These are phyloP conservation scores for Primulina eburnea DNA, from an alignment of 257 asterid genomes.

Conservation along the genomic window DNA sequence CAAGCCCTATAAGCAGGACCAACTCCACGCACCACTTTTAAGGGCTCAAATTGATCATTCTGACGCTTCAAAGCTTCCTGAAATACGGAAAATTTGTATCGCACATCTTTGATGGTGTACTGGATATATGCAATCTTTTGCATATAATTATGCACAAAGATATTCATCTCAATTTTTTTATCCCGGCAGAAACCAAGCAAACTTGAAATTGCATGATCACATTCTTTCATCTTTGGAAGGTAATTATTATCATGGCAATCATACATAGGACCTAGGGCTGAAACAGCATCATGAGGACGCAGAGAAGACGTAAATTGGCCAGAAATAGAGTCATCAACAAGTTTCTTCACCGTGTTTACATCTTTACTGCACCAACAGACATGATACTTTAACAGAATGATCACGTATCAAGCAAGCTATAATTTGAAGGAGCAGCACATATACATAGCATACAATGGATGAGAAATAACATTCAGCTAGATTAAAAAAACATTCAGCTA, in stretches of 20 bases:
- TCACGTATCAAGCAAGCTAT: conserved; percentile 17
- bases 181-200: conserved; percentile 71
- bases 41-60: conserved; percentile 80
- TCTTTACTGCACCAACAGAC: conserved; percentile 73
- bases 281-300: conserved; percentile 99
- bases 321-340: conserved; percentile 82
- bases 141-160: conserved; percentile 80
- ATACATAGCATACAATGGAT: conserved; percentile 3
- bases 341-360: conserved; percentile 85
- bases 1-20: conserved; percentile 94
- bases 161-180: conserved; percentile 85
- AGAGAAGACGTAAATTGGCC: conserved; percentile 74
- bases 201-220: conserved; percentile 60
- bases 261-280: conserved; percentile 97
- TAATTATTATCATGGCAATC: conserved; percentile 73
- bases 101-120: conserved; percentile 74
- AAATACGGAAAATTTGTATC: conserved; percentile 79
- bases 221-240: conserved; percentile 80
- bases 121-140: conserved; percentile 90
- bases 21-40: conserved; percentile 82
- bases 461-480: neutral
- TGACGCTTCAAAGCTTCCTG: conserved; percentile 95
- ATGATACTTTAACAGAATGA: conserved; percentile 16
- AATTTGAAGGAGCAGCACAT: neutral
- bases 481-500: neutral